phyloP scores from a whole-genome alignment of 306 rosid genomes.

The Lathyrus tuberosus region DNA sequence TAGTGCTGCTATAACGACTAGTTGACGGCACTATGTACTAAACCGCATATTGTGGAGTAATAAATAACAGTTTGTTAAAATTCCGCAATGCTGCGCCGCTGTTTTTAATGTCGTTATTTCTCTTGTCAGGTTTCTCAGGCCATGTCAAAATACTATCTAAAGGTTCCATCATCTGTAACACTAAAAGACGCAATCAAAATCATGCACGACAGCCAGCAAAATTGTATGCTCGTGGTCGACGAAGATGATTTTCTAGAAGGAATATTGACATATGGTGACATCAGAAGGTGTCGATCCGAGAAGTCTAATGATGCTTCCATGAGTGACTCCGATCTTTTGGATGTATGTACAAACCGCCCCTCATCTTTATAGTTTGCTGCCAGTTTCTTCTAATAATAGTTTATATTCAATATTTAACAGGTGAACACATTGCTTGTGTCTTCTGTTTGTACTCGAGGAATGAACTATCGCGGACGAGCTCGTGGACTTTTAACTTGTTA shows the following conservation, averaged over 20 bases:
- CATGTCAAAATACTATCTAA: slow-evolving; percentile 76
- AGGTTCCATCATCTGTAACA: slow-evolving; percentile 54
- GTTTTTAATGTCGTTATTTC: slow-evolving; percentile 22
- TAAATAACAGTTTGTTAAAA: no score
- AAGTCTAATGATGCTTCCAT: slow-evolving; percentile 52
- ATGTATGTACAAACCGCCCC: slow-evolving; percentile 55
- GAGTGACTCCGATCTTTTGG: slow-evolving; percentile 51
- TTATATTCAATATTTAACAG: slow-evolving; percentile 50
- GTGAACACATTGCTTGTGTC: slow-evolving; percentile 67
- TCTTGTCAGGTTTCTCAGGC: slow-evolving; percentile 73
- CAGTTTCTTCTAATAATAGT: slow-evolving; percentile 26
- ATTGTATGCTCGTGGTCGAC: slow-evolving; percentile 72
- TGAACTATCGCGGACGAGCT: slow-evolving; percentile 73
- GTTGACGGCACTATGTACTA: no score
- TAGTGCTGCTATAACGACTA: no score
- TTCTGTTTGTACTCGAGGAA: slow-evolving; percentile 83
- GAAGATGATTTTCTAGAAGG: slow-evolving; percentile 84
- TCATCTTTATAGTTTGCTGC: slow-evolving; percentile 30
- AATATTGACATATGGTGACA: slow-evolving; percentile 83
- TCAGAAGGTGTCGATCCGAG: slow-evolving; percentile 67
- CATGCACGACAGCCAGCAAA: slow-evolving; percentile 74
- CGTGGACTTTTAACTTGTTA: slow-evolving; percentile 88
- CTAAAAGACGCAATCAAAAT: slow-evolving; percentile 71
- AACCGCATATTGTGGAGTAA: no score
- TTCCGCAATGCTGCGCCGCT: no score